Conservation (phyloP, 2,329 filamentous ascomycete genomes). For the Teratosphaeria epicoccoides region DNA sequence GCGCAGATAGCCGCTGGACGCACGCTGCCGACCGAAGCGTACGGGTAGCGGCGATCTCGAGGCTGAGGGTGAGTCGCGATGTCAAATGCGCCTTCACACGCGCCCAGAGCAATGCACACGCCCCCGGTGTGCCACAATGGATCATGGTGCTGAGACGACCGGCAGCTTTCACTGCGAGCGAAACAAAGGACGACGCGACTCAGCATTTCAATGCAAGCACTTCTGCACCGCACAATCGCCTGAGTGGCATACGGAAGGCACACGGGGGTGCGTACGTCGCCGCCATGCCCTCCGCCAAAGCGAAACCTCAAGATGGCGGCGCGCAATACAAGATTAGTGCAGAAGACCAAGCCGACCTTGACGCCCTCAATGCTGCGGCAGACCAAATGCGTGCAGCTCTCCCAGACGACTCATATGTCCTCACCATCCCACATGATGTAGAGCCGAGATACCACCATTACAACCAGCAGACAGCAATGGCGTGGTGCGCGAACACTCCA, state of each 20-base stretch:
- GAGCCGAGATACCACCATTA: slow-evolving; percentile 32
- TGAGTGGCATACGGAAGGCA: not conserved
- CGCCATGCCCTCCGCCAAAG: not conserved
- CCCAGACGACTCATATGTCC: slow-evolving; percentile 36
- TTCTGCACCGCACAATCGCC: not conserved
- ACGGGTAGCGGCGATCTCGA: not conserved
- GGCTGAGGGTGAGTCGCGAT: not conserved
- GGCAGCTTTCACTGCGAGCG: not conserved
- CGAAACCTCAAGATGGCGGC: not conserved
- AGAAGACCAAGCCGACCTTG: slow-evolving; percentile 25
- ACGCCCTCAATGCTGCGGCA: slow-evolving; percentile 30
- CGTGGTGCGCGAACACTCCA: slow-evolving; percentile 39
- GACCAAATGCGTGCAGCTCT: slow-evolving; percentile 34
- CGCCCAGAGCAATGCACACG: not conserved
- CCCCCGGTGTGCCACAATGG: too few relatives aligned
- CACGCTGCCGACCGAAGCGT: not conserved
- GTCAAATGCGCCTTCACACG: not conserved
- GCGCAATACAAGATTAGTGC: slow-evolving; percentile 7
- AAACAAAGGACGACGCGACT: not conserved
- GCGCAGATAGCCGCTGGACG: not conserved
- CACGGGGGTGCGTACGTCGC: not conserved
- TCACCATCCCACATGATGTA: slow-evolving; percentile 36
- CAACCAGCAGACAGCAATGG: slow-evolving; percentile 29
- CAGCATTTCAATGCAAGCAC: not conserved
- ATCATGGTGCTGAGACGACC: not conserved